A percentile compares a stretch with the other conserved stretches of the same genome.
These are phyloP conservation scores for Rhododendron williamsianum DNA, from an alignment of 148 eudicot genomes.

Conservation along the genomic window DNA sequence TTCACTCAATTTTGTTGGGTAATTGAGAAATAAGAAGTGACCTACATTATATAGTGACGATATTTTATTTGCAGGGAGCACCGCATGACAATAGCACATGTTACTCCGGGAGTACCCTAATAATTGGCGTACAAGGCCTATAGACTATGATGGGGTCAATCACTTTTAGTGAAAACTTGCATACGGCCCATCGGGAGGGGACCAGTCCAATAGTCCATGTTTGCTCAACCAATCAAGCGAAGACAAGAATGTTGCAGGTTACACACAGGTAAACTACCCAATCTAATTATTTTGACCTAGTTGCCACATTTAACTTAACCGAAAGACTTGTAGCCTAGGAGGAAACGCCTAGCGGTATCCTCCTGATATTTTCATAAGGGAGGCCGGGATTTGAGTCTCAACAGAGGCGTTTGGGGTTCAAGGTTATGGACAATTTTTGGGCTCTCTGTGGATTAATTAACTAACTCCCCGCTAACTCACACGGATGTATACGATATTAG, in stretches of 20 bases:
- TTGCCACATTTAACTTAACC: background rate
- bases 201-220: background rate
- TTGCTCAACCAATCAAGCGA: background rate
- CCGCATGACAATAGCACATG: background rate
- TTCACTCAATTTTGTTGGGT: background rate
- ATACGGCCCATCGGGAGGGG: background rate
- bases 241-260: background rate
- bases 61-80: too few relatives aligned
- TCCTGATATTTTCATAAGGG: too few relatives aligned
- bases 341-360: too few relatives aligned
- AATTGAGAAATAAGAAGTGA: background rate
- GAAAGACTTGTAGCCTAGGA: too few relatives aligned
- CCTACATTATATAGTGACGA: too few relatives aligned
- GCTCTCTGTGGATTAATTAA: too few relatives aligned
- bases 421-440: too few relatives aligned
- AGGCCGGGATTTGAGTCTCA: too few relatives aligned
- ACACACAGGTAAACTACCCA: background rate
- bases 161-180: background rate
- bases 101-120: background rate
- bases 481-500: too few relatives aligned
- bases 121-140: background rate
- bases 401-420: too few relatives aligned
- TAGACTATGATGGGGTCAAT: background rate
- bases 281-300: background rate
- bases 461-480: too few relatives aligned